Evolutionary conservation across 306 rosid species (phyloP).

Genomic region (Castanospermum australe): DNA sequence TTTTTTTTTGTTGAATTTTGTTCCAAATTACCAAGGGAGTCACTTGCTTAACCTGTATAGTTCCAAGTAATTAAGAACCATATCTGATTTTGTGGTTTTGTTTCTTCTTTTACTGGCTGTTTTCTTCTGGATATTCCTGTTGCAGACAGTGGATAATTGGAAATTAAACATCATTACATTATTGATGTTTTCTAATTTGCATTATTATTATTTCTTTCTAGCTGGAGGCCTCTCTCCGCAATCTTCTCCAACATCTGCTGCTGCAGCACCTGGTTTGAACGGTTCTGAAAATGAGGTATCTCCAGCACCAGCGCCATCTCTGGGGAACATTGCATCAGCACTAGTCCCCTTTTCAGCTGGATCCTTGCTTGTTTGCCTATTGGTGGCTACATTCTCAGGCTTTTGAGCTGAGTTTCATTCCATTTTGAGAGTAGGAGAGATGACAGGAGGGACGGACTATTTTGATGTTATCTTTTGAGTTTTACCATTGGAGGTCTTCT

Average conservation of each 20-base stretch:
- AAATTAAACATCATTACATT: background rate
- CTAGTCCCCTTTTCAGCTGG: slow-evolving; percentile 33
- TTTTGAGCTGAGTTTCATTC: slow-evolving; percentile 26
- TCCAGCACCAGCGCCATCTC: slow-evolving; percentile 44
- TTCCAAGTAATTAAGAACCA: background rate
- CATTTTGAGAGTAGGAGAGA: slow-evolving; percentile 33
- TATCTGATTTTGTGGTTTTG: background rate
- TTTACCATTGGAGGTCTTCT: slow-evolving; percentile 16
- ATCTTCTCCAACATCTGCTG: slow-evolving; percentile 29
- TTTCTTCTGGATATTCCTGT: background rate
- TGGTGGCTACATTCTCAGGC: slow-evolving; percentile 18
- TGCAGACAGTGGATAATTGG: background rate
- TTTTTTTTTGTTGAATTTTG: background rate
- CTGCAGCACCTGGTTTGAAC: slow-evolving; percentile 5
- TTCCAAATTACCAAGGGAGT: background rate
- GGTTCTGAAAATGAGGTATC: slow-evolving; percentile 26
- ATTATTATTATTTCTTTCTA: background rate
- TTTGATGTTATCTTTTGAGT: slow-evolving; percentile 30
- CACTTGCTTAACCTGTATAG: background rate
- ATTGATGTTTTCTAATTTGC: slow-evolving; percentile 16
- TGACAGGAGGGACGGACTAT: slow-evolving; percentile 28
- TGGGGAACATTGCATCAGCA: slow-evolving; percentile 34
- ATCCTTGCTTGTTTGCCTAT: slow-evolving; percentile 32
- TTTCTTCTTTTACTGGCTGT: background rate
- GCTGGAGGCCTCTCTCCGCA: slow-evolving; percentile 47